A percentile compares a stretch with the other conserved stretches of the same genome.
Conservation (phyloP, 345 rosid genomes). For the Triadica sebifera region DNA sequence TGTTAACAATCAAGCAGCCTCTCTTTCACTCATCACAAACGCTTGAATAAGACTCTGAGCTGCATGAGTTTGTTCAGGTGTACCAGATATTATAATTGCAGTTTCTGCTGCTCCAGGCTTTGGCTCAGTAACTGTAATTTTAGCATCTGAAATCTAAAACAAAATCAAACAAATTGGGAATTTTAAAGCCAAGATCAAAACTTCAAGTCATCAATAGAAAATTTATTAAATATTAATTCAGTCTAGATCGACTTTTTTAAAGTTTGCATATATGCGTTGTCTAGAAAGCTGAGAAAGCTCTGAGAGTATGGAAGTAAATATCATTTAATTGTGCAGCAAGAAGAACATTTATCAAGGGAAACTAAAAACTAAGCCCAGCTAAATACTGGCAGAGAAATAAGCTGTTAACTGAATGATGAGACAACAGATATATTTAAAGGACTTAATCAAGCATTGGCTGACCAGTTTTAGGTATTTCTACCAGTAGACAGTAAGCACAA, state of each 20-base stretch:
- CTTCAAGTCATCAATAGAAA: background rate
- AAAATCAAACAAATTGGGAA: background rate
- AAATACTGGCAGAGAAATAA: background rate
- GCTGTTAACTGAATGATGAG: background rate
- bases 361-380: background rate
- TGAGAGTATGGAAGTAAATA: background rate
- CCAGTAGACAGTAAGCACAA: background rate
- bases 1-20: conserved; percentile 33
- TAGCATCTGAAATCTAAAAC: conserved; percentile 70
- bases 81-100: conserved; percentile 62
- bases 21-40: conserved; percentile 66
- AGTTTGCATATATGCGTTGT: background rate
- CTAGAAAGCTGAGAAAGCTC: background rate
- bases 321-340: background rate
- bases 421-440: background rate
- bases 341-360: background rate
- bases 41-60: conserved; percentile 85
- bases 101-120: conserved; percentile 63
- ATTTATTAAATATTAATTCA: background rate
- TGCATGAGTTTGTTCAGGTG: conserved; percentile 81
- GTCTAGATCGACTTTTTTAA: background rate
- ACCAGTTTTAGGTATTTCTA: background rate
- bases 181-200: conserved; percentile 4
- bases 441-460: background rate
- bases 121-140: conserved; percentile 52